Evolutionary conservation across 495 filamentous ascomycete species (phyloP).

Genomic region (Aspergillus incahuasiensis): DNA sequence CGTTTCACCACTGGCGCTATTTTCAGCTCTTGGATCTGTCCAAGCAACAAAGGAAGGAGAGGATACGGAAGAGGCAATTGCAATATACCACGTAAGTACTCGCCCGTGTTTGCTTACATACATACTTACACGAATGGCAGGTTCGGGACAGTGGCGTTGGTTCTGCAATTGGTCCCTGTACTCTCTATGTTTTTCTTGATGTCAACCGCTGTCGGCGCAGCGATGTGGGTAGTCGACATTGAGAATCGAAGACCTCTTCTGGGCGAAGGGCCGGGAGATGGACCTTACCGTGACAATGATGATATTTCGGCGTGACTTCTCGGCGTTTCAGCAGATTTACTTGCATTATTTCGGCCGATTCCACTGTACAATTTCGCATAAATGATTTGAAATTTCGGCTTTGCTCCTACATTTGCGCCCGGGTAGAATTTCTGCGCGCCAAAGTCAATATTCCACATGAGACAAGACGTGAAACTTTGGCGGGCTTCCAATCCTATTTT

Average conservation of each 20-base stretch:
- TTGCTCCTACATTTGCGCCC: not conserved
- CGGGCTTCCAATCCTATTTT: not conserved
- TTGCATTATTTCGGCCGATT: not conserved
- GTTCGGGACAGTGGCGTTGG: slow-evolving; percentile 57
- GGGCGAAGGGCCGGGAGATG: slow-evolving; percentile 22
- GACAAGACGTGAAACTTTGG: not conserved
- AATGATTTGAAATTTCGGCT: not conserved
- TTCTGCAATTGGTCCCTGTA: slow-evolving; percentile 58
- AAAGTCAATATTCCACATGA: not conserved
- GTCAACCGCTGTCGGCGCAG: slow-evolving; percentile 59
- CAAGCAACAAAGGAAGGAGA: slow-evolving; percentile 54
- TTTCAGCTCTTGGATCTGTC: slow-evolving; percentile 54
- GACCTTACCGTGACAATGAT: slow-evolving; percentile 28
- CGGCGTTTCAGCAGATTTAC: not conserved
- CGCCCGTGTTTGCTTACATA: not conserved
- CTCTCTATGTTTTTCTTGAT: slow-evolving; percentile 65
- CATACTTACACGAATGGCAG: slow-evolving; percentile 24
- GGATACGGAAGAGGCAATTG: slow-evolving; percentile 46
- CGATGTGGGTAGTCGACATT: slow-evolving; percentile 57
- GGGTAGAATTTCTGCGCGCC: not conserved
- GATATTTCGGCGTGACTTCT: slow-evolving; percentile 25
- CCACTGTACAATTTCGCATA: not conserved
- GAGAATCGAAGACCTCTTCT: slow-evolving; percentile 44
- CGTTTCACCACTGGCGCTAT: slow-evolving; percentile 64
- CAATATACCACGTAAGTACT: slow-evolving; percentile 59